Percentiles rank a stretch among this genome's conserved stretches.
Conservation (phyloP, 257 asterid species). For the Striga asiatica region DNA sequence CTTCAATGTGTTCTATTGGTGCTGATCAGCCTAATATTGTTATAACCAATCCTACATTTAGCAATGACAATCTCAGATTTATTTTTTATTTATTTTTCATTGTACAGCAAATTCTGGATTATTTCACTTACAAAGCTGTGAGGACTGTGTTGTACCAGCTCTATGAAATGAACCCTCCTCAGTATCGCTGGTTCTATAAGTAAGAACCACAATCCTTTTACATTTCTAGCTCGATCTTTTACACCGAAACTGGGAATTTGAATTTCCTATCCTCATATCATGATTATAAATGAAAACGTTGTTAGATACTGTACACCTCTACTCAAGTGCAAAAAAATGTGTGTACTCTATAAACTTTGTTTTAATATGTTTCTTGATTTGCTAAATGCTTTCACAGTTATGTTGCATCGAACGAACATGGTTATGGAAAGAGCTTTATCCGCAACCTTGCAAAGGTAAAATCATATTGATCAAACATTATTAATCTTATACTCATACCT, state of each 20-base stretch:
- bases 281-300: too few relatives aligned
- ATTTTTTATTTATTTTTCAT: neutral
- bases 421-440: conserved; percentile 59
- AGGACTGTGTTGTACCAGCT: conserved; percentile 85
- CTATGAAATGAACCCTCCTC: conserved; percentile 84
- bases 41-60: neutral
- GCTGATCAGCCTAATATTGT: too few relatives aligned
- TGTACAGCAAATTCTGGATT: conserved; percentile 76
- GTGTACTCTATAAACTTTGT: too few relatives aligned
- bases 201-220: conserved; percentile 23
- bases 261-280: too few relatives aligned
- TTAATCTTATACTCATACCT: too few relatives aligned
- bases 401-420: conserved; percentile 45
- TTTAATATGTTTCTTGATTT: neutral
- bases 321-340: too few relatives aligned
- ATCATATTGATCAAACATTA: neutral
- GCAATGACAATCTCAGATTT: neutral
- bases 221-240: neutral
- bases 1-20: too few relatives aligned
- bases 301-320: too few relatives aligned
- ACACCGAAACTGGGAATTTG: neutral
- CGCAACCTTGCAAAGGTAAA: conserved; percentile 74
- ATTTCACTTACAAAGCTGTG: conserved; percentile 85
- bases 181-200: conserved; percentile 80
- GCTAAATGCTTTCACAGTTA: conserved; percentile 29